Percentiles rank a stretch among this genome's conserved stretches.
These are phyloP conservation scores for Hypocrella siamensis DNA, from an alignment of 2,329 filamentous ascomycete genomes.

Conservation along the genomic window DNA sequence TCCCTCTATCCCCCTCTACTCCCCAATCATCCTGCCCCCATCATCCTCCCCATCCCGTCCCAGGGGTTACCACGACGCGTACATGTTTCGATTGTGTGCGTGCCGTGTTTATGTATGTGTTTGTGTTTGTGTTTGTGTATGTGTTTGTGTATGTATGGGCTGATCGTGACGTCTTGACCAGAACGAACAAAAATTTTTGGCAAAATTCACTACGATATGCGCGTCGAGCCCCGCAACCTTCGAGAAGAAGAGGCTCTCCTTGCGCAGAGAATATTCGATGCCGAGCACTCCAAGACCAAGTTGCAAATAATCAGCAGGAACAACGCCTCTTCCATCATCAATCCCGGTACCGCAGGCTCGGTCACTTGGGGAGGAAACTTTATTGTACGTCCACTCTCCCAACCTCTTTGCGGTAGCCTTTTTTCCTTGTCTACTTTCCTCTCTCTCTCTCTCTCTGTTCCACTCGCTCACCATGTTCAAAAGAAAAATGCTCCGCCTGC, in stretches of 20 bases:
- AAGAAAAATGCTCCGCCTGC: conserved; percentile 38
- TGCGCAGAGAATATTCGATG: conserved; percentile 36
- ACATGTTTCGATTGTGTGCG: no score
- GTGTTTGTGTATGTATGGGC: neutral
- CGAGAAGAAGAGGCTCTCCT: conserved; percentile 51
- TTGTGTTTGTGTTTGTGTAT: neutral
- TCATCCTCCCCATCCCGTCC: neutral
- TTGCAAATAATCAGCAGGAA: conserved; percentile 34
- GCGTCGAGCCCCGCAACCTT: conserved; percentile 57
- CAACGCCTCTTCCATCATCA: conserved; percentile 35
- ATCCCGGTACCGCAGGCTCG: conserved; percentile 31
- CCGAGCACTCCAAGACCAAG: conserved; percentile 31
- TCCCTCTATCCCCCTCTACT: neutral
- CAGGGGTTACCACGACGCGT: no score
- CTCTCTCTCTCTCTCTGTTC: neutral
- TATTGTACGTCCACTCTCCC: conserved; percentile 33
- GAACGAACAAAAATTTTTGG: conserved; percentile 68
- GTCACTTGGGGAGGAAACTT: conserved; percentile 28
- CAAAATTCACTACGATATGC: conserved; percentile 60
- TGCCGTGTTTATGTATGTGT: neutral
- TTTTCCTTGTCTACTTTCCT: conserved; percentile 1
- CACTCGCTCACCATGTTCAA: no score
- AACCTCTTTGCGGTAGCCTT: no score
- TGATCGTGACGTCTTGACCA: conserved; percentile 13
- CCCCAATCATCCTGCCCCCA: no score